Percentiles rank a stretch among this genome's conserved stretches.
Evolutionary conservation across 2,329 filamentous ascomycete species (phyloP).

Genomic region (Drechslerella dactyloides): DNA sequence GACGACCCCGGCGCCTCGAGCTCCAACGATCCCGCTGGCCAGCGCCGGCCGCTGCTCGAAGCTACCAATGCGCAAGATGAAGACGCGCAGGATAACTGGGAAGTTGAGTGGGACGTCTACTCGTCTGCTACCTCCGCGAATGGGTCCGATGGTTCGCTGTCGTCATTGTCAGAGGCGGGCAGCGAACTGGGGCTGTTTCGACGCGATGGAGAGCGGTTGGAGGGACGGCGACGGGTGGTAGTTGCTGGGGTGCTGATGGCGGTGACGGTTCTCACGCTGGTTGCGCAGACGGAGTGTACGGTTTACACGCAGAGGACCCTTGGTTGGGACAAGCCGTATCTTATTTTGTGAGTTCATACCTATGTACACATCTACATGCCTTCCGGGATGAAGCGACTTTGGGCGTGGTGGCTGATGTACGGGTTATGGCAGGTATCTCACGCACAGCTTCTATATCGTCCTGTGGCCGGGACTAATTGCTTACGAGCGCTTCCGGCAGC

Average conservation of each 20-base stretch:
- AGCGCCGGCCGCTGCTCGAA: background rate
- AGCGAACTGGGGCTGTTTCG: background rate
- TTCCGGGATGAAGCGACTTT: background rate
- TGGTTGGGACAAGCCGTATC: conserved; percentile 45
- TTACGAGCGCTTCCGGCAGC: conserved; percentile 26
- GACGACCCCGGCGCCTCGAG: background rate
- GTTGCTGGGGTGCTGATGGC: conserved; percentile 37
- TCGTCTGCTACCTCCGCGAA: conserved; percentile 23
- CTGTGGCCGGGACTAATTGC: conserved; percentile 37
- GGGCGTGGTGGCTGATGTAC: background rate
- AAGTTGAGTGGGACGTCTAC: conserved; percentile 49
- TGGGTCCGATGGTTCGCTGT: conserved; percentile 20
- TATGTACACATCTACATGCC: background rate
- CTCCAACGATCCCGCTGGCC: background rate
- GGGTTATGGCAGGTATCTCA: conserved; percentile 37
- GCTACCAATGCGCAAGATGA: background rate
- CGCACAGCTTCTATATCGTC: conserved; percentile 38
- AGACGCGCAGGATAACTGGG: conserved; percentile 20
- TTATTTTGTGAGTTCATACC: conserved; percentile 33
- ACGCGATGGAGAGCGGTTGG: conserved; percentile 9
- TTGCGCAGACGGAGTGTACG: conserved; percentile 38
- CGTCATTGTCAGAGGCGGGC: background rate
- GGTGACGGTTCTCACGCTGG: conserved; percentile 22
- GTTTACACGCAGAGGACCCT: conserved; percentile 39
- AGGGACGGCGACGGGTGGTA: conserved; percentile 20